phyloP scores from a whole-genome alignment of 768 basidiomycete species.

The Amanita muscaria region DNA sequence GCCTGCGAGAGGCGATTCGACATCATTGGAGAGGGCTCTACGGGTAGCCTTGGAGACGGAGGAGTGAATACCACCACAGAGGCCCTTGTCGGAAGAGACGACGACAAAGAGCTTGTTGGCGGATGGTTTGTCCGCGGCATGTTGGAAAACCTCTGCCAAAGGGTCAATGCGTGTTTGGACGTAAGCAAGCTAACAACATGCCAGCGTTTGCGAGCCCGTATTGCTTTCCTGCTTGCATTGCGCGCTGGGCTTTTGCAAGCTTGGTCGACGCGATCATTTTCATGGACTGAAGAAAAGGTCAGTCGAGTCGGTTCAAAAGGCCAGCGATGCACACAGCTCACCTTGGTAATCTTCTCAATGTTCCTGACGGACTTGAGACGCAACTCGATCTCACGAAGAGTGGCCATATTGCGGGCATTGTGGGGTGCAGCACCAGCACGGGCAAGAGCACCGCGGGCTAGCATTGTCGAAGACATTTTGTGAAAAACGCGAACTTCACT shows the following conservation, averaged over 20 bases:
- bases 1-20: slow-evolving; percentile 40
- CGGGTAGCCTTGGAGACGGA: slow-evolving; percentile 89
- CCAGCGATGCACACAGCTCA: slow-evolving; percentile 26
- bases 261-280: slow-evolving; percentile 99
- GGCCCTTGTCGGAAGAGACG: slow-evolving; percentile 96
- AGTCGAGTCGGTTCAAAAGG: background rate
- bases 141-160: slow-evolving; percentile 89
- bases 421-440: slow-evolving; percentile 37
- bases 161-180: slow-evolving; percentile 4
- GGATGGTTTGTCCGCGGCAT: slow-evolving; percentile 58
- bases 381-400: slow-evolving; percentile 94
- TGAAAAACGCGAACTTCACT: slow-evolving; percentile 18
- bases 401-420: slow-evolving; percentile 84
- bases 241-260: slow-evolving; percentile 89
- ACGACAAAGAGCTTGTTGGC: slow-evolving; percentile 87
- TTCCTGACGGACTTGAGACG: slow-evolving; percentile 94
- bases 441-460: slow-evolving; percentile 38
- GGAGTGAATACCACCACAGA: slow-evolving; percentile 99
- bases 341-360: slow-evolving; percentile 99
- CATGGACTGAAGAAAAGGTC: slow-evolving; percentile 58
- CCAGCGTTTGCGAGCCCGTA: slow-evolving; percentile 91
- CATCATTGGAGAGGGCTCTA: slow-evolving; percentile 49
- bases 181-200: slow-evolving; percentile 26
- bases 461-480: slow-evolving; percentile 29
- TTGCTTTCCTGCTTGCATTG: slow-evolving; percentile 84